These are phyloP conservation scores for Corynascus novoguineensis DNA, from an alignment of 495 filamentous ascomycete genomes.

Conservation along the genomic window DNA sequence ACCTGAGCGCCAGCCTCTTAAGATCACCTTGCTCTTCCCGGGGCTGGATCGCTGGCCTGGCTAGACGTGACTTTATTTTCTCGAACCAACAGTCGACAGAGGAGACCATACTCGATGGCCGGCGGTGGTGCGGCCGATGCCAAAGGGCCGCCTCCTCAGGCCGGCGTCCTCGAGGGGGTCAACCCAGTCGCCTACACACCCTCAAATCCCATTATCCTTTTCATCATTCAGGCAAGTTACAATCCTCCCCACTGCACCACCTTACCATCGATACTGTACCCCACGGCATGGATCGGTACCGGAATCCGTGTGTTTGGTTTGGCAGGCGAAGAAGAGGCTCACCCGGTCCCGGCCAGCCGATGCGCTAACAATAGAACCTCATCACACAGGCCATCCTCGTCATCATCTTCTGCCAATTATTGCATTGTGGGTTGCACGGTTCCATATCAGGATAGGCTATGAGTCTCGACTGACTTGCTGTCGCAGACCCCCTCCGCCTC, in stretches of 20 bases:
- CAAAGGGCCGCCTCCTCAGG: constrained; percentile 25
- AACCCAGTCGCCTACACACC: constrained; percentile 68
- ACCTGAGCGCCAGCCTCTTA: too few species aligned
- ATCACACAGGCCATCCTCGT: constrained; percentile 70
- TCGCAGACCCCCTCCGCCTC: constrained; percentile 63
- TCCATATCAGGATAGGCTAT: neutral
- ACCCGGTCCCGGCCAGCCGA: neutral
- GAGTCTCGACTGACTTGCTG: constrained; percentile 4
- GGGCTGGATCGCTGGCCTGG: too few species aligned
- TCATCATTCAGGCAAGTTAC: constrained; percentile 79
- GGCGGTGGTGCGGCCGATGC: constrained; percentile 11
- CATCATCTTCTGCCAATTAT: constrained; percentile 78
- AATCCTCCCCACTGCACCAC: neutral
- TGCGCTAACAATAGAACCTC: constrained; percentile 26
- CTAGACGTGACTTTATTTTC: neutral
- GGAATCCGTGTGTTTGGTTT: constrained; percentile 7
- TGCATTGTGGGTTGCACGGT: constrained; percentile 40
- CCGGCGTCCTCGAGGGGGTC: constrained; percentile 44
- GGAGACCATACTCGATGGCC: constrained; percentile 8
- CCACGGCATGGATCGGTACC: neutral
- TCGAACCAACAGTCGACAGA: neutral
- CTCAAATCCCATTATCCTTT: constrained; percentile 81
- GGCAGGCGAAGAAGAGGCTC: neutral
- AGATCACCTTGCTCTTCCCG: too few species aligned
- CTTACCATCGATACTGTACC: neutral